Percentiles rank a stretch among this genome's conserved stretches.
Conservation (phyloP, 106 monocot genomes). For the Platanthera zijinensis region DNA sequence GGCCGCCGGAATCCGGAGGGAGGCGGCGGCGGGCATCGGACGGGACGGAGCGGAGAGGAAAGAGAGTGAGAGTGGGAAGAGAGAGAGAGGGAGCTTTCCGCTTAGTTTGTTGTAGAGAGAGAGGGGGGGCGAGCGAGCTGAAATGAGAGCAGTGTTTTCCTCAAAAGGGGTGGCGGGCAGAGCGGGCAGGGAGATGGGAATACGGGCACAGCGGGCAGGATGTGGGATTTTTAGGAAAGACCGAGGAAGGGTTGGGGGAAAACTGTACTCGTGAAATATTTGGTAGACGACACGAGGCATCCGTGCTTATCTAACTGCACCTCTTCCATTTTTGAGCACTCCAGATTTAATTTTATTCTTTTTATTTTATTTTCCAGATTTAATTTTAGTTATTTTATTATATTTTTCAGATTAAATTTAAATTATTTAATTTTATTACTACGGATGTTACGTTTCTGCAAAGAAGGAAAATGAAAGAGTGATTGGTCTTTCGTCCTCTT, state of each 20-base stretch:
- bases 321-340: too few species aligned
- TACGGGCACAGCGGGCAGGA: conserved; percentile 18
- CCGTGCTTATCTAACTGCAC: too few species aligned
- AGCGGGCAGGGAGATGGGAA: conserved; percentile 8
- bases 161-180: conserved; percentile 25
- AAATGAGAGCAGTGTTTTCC: conserved; percentile 1
- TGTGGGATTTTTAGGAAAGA: conserved; percentile 27
- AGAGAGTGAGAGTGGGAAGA: not conserved
- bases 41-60: conserved; percentile 1
- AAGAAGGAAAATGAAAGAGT: too few species aligned
- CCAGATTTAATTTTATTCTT: too few species aligned
- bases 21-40: conserved; percentile 15
- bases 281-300: too few species aligned
- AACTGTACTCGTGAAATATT: too few species aligned
- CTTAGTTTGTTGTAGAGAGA: not conserved
- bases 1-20: not conserved
- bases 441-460: too few species aligned
- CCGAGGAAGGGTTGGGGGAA: not conserved
- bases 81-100: not conserved
- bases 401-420: too few species aligned
- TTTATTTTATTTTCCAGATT: too few species aligned
- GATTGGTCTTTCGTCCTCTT: too few species aligned
- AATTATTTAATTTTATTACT: too few species aligned
- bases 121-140: conserved; percentile 12
- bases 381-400: too few species aligned